Evolutionary conservation across 2,329 filamentous ascomycete genomes (phyloP), one percentile per base, ranked within the genome.

Genomic region (Fusarium sp.): DNA sequence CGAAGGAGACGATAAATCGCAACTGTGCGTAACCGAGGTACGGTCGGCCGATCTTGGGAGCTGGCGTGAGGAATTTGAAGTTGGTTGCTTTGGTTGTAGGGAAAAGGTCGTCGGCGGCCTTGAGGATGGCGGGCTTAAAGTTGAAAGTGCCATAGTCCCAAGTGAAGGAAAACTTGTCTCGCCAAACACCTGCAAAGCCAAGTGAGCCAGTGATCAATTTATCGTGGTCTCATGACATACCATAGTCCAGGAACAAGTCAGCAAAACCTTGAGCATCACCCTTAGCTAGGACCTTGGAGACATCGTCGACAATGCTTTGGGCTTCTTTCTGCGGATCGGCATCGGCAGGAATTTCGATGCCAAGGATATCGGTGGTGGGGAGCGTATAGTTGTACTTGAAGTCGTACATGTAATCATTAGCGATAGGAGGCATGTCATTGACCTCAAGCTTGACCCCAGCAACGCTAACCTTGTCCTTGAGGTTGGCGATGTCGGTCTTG

Each of bases 381-480:
- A 83, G 80, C n/a, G 61, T 38, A 60, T 82, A 79, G 57, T 82
- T 83, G 76, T 81, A 83, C 70, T 82, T 81, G 78, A 84, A 84
- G 60, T 82, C 82, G 69, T 84, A 84, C 82, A 83, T 84, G 72
- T 78, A 83, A 69, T 83, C 72, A 66, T 84, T 81, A 5, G 81
- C 81, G 14, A 83, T 80, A 44, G 42, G 42, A 12, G 70, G 69
- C 42, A 51, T 62, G 9, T 31, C 42, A 10, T 42, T 62, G n/a
- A 49, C 55, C 36, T 64, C 49, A 51, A 56, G 38, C 35, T 64
- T 64, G 22, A 64, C 61, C 24, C 44, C 35, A 20, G 20, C 51
- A 27, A 46, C n/a, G 36, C 51, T 38, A 44, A 58, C 51, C 51
- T 58, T 64, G 17, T 55, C 44, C 46, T 62, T 53, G 22, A 62